Evolutionary conservation across 2,329 filamentous ascomycete species (phyloP).

Genomic region (Lachnellula occidentalis): DNA sequence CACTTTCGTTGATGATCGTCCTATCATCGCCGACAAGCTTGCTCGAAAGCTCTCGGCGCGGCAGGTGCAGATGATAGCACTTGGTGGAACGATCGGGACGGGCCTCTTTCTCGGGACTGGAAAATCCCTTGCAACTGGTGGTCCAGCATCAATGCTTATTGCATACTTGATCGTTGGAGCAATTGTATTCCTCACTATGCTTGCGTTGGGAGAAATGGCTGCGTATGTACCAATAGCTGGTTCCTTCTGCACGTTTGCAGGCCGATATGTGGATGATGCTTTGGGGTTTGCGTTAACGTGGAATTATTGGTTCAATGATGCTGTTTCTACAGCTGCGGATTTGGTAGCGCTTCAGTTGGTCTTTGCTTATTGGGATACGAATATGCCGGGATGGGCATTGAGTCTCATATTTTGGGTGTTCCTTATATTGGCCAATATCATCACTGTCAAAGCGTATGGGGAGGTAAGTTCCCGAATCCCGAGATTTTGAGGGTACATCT

Average conservation of each 20-base stretch:
- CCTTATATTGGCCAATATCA: slow-evolving; percentile 46
- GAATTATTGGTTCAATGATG: slow-evolving; percentile 65
- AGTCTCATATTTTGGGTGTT: slow-evolving; percentile 56
- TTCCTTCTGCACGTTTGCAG: slow-evolving; percentile 50
- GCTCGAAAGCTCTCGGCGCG: slow-evolving; percentile 51
- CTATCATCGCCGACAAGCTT: slow-evolving; percentile 32
- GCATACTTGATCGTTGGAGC: slow-evolving; percentile 51
- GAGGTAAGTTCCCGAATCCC: slow-evolving; percentile 34
- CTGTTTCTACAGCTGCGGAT: slow-evolving; percentile 54
- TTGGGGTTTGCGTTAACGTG: slow-evolving; percentile 49
- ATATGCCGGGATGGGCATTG: slow-evolving; percentile 58
- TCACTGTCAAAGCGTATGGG: slow-evolving; percentile 49
- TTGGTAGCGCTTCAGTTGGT: slow-evolving; percentile 54
- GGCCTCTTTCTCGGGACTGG: slow-evolving; percentile 59
- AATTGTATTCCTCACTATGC: slow-evolving; percentile 55
- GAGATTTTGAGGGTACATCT: not conserved
- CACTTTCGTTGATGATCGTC: slow-evolving; percentile 4
- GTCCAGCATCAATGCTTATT: slow-evolving; percentile 53
- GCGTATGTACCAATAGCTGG: slow-evolving; percentile 50
- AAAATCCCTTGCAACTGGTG: slow-evolving; percentile 52
- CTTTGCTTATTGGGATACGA: slow-evolving; percentile 55
- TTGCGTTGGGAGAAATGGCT: slow-evolving; percentile 55
- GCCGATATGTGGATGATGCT: slow-evolving; percentile 48
- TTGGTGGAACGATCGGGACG: slow-evolving; percentile 54
- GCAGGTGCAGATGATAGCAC: slow-evolving; percentile 65